Conservation (phyloP, 768 basidiomycete genomes). For the Psilocybe azurescens region DNA sequence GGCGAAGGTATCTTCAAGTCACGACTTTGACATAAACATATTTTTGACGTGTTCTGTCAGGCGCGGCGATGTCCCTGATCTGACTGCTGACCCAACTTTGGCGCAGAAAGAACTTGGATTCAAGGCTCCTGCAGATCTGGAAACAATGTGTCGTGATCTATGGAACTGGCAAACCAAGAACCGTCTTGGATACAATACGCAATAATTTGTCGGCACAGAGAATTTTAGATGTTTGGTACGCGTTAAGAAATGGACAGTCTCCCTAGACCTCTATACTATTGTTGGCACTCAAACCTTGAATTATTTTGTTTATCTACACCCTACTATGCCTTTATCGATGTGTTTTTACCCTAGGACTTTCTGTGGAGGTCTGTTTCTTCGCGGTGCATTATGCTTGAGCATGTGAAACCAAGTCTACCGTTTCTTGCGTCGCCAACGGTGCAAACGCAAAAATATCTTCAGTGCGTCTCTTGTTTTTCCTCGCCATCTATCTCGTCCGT, state of each 20-base stretch:
- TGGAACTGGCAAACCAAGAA: conserved; percentile 99
- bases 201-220: conserved; percentile 17
- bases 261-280: conserved; percentile 17
- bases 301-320: conserved; percentile 3
- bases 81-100: conserved; percentile 91
- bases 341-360: not conserved
- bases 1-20: conserved; percentile 66
- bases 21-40: not conserved
- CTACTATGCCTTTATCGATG: not conserved
- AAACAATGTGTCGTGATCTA: conserved; percentile 94
- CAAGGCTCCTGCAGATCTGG: conserved; percentile 78
- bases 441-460: not conserved
- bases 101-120: conserved; percentile 95
- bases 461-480: not conserved
- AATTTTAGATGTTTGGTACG: conserved; percentile 12
- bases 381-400: too few relatives aligned
- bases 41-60: conserved; percentile 42
- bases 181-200: conserved; percentile 71
- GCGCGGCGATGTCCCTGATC: conserved; percentile 93
- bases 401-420: too few relatives aligned
- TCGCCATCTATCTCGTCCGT: not conserved
- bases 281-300: conserved; percentile 6
- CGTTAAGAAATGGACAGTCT: conserved; percentile 10
- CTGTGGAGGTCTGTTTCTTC: not conserved
- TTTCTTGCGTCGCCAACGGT: too few relatives aligned